Conservation (phyloP, 1,284 basidiomycete genomes). For the Kwoniella shivajii region DNA sequence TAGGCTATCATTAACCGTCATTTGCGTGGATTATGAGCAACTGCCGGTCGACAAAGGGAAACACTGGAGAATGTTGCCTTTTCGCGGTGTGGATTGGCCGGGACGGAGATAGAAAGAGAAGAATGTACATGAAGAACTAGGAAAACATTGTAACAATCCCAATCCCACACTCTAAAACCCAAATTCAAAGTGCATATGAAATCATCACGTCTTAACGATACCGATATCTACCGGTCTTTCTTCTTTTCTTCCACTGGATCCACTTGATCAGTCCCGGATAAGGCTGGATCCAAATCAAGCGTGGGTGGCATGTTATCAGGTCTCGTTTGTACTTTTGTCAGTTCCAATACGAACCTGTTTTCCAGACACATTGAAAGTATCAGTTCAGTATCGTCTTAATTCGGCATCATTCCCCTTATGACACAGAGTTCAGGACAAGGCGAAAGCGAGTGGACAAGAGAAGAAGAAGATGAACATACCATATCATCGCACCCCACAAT, state of each 20-base stretch:
- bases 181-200: not conserved
- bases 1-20: too few relatives aligned
- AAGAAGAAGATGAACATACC: conserved; percentile 27
- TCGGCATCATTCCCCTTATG: too few relatives aligned
- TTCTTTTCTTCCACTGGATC: conserved; percentile 20
- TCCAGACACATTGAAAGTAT: not conserved
- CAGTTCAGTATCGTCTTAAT: not conserved
- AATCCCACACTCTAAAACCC: too few relatives aligned
- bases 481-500: conserved; percentile 51
- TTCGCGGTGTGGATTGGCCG: too few relatives aligned
- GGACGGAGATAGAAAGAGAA: too few relatives aligned
- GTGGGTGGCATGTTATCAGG: conserved; percentile 45
- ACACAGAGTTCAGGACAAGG: too few relatives aligned
- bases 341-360: conserved; percentile 51
- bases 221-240: conserved; percentile 29
- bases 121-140: too few relatives aligned
- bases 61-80: too few relatives aligned
- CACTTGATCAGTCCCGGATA: not conserved
- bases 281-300: conserved; percentile 2
- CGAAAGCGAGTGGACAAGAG: too few relatives aligned
- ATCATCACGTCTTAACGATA: not conserved
- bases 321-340: conserved; percentile 42
- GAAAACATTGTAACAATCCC: too few relatives aligned
- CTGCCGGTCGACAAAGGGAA: too few relatives aligned
- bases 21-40: too few relatives aligned